Conservation (phyloP, 371 early-diverging fungal species). For the Rhizopus sp. region DNA sequence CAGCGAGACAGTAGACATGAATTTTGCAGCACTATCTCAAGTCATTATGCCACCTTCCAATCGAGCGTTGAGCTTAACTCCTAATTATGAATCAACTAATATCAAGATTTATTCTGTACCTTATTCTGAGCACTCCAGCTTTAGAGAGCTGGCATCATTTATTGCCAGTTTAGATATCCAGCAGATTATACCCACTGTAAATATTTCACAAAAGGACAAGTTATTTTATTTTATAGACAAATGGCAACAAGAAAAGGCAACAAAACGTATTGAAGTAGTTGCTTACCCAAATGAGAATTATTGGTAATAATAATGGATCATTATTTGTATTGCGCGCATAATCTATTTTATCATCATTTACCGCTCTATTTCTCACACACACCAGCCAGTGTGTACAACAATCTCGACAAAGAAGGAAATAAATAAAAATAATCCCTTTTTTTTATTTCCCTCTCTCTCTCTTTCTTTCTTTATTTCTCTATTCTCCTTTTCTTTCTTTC, state of each 20-base stretch:
- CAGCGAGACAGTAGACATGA: slow-evolving; percentile 22
- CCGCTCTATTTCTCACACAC: slow-evolving; percentile 11
- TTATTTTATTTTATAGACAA: slow-evolving; percentile 29
- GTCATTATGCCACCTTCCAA: slow-evolving; percentile 30
- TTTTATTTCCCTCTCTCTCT: slow-evolving; percentile 7
- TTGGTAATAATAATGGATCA: slow-evolving; percentile 12
- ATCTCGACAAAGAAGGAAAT: slow-evolving; percentile 4
- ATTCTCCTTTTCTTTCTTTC: slow-evolving; percentile 1
- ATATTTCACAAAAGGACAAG: slow-evolving; percentile 33
- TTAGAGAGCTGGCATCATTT: slow-evolving; percentile 84
- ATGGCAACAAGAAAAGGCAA: slow-evolving; percentile 43
- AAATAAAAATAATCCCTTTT: slow-evolving; percentile 2
- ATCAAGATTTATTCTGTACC: slow-evolving; percentile 74
- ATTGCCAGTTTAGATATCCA: slow-evolving; percentile 62
- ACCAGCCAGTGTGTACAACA: background rate
- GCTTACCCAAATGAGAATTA: slow-evolving; percentile 18
- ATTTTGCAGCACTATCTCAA: slow-evolving; percentile 17
- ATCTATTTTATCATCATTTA: background rate
- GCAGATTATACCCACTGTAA: slow-evolving; percentile 83
- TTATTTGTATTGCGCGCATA: too few relatives aligned
- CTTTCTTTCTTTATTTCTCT: too few relatives aligned
- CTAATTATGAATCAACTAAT: slow-evolving; percentile 35
- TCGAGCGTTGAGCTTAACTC: slow-evolving; percentile 33
- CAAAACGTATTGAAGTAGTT: slow-evolving; percentile 15
- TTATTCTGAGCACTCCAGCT: slow-evolving; percentile 94